A percentile compares a stretch with the other conserved stretches of the same genome.
Conservation (phyloP, 768 basidiomycete genomes). For the Boletus rubescentipes region DNA sequence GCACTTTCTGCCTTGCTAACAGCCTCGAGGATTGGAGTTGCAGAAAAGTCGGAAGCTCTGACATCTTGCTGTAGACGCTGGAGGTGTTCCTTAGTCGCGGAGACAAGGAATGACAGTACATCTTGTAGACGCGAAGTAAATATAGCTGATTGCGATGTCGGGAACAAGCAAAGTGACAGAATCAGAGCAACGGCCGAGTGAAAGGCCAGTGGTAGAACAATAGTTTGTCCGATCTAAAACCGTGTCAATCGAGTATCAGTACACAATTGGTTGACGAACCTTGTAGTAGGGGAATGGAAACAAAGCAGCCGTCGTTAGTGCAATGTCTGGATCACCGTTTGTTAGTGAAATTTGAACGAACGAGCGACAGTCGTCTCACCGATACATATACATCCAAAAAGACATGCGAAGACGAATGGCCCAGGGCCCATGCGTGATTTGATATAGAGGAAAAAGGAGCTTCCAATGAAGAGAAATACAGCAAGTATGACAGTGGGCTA, state of each 20-base stretch:
- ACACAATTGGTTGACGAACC: constrained; percentile 26
- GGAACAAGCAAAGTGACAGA: constrained; percentile 57
- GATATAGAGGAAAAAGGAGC: constrained; percentile 54
- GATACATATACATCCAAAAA: constrained; percentile 61
- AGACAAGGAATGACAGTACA: constrained; percentile 49
- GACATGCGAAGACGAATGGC: constrained; percentile 53
- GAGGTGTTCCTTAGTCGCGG: constrained; percentile 46
- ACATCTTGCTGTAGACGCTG: constrained; percentile 42
- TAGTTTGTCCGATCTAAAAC: constrained; percentile 45
- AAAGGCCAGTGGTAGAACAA: constrained; percentile 57
- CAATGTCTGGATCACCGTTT: constrained; percentile 45
- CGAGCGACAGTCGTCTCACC: constrained; percentile 37
- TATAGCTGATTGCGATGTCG: constrained; percentile 56
- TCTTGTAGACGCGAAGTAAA: constrained; percentile 51
- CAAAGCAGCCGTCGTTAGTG: constrained; percentile 54
- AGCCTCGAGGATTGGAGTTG: constrained; percentile 32
- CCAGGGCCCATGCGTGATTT: constrained; percentile 62
- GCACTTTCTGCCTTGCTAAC: constrained; percentile 44
- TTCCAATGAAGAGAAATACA: constrained; percentile 64
- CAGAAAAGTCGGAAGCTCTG: constrained; percentile 36
- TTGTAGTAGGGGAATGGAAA: constrained; percentile 67
- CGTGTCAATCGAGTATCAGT: neutral
- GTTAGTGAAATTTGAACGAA: neutral
- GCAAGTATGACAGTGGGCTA: constrained; percentile 60
- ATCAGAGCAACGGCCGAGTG: constrained; percentile 58